These are phyloP conservation scores for Umbelopsis sp. DNA, from an alignment of 192 early-diverging fungal species.

Conservation along the genomic window DNA sequence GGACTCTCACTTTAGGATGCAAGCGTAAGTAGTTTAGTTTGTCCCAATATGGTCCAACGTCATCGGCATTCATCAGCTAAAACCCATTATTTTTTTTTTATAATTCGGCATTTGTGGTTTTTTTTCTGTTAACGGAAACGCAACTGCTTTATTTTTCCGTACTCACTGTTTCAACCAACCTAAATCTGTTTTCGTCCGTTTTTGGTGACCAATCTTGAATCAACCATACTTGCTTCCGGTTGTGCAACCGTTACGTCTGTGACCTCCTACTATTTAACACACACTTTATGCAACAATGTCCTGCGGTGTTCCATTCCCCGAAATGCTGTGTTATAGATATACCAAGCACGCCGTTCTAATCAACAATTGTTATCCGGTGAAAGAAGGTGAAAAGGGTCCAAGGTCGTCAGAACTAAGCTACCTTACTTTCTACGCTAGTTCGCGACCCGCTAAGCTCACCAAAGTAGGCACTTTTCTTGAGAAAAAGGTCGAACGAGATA, in stretches of 20 bases:
- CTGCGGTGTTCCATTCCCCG: slow-evolving; percentile 1
- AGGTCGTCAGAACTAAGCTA: slow-evolving; percentile 83
- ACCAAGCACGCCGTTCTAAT: slow-evolving; percentile 78
- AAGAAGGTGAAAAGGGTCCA: slow-evolving; percentile 69
- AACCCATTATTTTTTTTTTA: slow-evolving; percentile 3
- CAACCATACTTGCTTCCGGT: slow-evolving; percentile 17
- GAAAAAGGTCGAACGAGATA: slow-evolving; percentile 67
- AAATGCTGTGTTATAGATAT: slow-evolving; percentile 49
- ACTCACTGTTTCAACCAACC: not conserved
- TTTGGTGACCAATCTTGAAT: slow-evolving; percentile 15
- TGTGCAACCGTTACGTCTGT: slow-evolving; percentile 15
- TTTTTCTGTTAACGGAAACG: not conserved
- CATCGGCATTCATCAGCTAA: slow-evolving; percentile 9
- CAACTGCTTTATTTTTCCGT: not conserved
- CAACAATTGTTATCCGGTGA: slow-evolving; percentile 72
- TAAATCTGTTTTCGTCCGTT: slow-evolving; percentile 16
- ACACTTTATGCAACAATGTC: slow-evolving; percentile 20
- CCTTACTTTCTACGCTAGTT: slow-evolving; percentile 85
- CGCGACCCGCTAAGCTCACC: slow-evolving; percentile 85
- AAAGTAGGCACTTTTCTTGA: slow-evolving; percentile 89
- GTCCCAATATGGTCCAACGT: not conserved
- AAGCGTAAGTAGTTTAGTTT: slow-evolving; percentile 5
- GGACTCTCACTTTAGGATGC: not conserved
- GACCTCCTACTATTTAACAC: not conserved
- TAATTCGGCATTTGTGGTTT: not conserved